phyloP scores from a whole-genome alignment of 495 filamentous ascomycete genomes.

The Aspergillus conjunctus region DNA sequence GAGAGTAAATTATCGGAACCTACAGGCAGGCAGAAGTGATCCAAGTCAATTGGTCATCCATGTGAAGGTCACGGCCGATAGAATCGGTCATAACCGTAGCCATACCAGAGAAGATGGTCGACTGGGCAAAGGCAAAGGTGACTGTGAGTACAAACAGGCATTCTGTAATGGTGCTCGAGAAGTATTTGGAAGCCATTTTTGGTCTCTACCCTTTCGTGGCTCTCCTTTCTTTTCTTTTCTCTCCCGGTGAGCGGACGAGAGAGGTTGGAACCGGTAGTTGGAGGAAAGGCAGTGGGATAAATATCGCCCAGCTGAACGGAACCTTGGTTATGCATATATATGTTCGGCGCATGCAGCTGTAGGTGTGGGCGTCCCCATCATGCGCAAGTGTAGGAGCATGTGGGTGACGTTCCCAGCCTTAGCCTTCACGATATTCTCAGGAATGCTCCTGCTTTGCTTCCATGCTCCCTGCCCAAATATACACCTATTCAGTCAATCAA shows the following conservation, averaged over 20 bases:
- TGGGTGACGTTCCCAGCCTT: not conserved
- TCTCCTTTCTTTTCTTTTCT: not conserved
- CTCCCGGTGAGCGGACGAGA: not conserved
- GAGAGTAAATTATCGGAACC: conserved; percentile 22
- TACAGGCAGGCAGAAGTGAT: conserved; percentile 65
- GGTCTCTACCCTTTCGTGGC: not conserved
- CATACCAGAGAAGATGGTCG: conserved; percentile 60
- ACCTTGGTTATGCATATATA: not conserved
- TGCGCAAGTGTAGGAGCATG: not conserved
- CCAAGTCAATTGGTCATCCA: conserved; percentile 68
- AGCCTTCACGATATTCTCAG: not conserved
- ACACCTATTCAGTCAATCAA: not conserved
- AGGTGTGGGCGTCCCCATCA: not conserved
- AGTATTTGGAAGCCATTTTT: conserved; percentile 29
- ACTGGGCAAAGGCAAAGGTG: conserved; percentile 68
- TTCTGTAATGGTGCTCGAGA: conserved; percentile 64
- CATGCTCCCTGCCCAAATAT: not conserved
- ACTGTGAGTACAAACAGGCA: conserved; percentile 66
- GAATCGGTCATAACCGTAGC: conserved; percentile 64
- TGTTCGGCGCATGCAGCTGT: not conserved
- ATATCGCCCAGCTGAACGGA: not conserved
- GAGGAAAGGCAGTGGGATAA: not conserved
- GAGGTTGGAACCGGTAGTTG: not conserved
- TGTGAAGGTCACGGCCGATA: conserved; percentile 61
- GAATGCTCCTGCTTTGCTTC: not conserved